A percentile compares a stretch with the other conserved stretches of the same genome.
Conservation (phyloP, 306 rosid genomes). For the Fragaria nilgerrensis region DNA sequence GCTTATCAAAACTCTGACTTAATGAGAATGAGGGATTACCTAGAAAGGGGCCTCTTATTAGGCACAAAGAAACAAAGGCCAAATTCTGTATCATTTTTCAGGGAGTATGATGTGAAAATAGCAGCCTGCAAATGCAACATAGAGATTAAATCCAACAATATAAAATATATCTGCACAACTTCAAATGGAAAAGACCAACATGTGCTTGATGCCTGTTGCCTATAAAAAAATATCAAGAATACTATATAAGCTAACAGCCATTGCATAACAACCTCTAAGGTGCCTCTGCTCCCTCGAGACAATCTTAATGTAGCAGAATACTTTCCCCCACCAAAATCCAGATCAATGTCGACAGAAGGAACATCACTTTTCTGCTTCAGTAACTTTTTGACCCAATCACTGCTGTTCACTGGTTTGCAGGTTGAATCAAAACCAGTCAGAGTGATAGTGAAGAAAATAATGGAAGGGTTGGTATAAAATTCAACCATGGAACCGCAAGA, state of each 20-base stretch:
- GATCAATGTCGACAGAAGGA: constrained; percentile 62
- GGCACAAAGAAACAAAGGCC: constrained; percentile 61
- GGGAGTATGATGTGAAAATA: constrained; percentile 72
- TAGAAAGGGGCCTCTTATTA: constrained; percentile 56
- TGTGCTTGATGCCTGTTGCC: neutral
- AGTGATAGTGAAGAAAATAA: constrained; percentile 65
- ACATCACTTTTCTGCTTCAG: constrained; percentile 61
- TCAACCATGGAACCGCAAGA: constrained; percentile 59
- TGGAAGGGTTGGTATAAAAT: constrained; percentile 75
- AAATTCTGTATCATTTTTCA: constrained; percentile 72
- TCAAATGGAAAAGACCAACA: neutral
- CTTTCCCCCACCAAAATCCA: constrained; percentile 74
- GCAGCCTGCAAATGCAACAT: constrained; percentile 58
- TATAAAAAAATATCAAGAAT: neutral
- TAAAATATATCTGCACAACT: neutral
- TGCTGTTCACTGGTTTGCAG: constrained; percentile 71
- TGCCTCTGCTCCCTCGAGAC: constrained; percentile 74
- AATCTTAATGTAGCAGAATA: constrained; percentile 71
- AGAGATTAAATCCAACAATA: constrained; percentile 24
- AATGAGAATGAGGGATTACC: constrained; percentile 44
- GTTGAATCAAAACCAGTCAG: constrained; percentile 50
- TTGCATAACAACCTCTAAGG: constrained; percentile 67
- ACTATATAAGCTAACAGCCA: neutral
- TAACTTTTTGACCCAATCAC: constrained; percentile 80
- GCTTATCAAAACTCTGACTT: constrained; percentile 10